These are phyloP conservation scores for Lactifluus rugatus DNA, from an alignment of 768 basidiomycete species.

Conservation along the genomic window DNA sequence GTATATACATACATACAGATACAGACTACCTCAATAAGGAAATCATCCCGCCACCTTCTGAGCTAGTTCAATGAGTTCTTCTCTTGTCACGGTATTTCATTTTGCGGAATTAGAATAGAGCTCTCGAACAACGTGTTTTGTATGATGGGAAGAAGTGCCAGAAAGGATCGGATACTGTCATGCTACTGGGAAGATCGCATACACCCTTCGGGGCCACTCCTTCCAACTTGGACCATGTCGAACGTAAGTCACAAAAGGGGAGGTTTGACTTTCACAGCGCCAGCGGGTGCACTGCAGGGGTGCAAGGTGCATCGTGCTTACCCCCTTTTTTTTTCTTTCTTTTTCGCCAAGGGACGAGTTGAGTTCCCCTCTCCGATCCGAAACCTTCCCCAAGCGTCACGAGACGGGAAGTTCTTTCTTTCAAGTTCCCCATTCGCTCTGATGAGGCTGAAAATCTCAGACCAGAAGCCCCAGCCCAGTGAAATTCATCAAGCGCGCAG, in stretches of 20 bases:
- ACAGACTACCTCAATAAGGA: background rate
- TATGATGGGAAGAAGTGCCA: background rate
- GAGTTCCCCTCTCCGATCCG: background rate
- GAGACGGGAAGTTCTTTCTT: too few relatives aligned
- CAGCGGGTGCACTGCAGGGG: background rate
- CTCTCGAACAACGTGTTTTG: background rate
- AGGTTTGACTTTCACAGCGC: background rate
- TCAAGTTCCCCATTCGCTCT: too few relatives aligned
- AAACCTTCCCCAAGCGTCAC: too few relatives aligned
- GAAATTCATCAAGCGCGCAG: background rate
- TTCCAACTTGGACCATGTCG: background rate
- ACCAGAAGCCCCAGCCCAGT: background rate
- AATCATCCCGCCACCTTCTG: background rate
- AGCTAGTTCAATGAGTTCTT: background rate
- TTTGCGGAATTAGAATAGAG: constrained; percentile 2
- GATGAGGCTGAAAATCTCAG: too few relatives aligned
- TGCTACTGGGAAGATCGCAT: background rate
- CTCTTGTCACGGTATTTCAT: background rate
- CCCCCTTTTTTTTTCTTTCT: background rate
- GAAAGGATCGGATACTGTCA: background rate
- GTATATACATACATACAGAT: background rate
- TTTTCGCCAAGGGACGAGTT: background rate
- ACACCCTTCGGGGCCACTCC: background rate
- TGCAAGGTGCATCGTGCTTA: background rate
- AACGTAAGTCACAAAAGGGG: background rate